Conservation (phyloP, 495 filamentous ascomycete species). For the Penicillium ucsense region DNA sequence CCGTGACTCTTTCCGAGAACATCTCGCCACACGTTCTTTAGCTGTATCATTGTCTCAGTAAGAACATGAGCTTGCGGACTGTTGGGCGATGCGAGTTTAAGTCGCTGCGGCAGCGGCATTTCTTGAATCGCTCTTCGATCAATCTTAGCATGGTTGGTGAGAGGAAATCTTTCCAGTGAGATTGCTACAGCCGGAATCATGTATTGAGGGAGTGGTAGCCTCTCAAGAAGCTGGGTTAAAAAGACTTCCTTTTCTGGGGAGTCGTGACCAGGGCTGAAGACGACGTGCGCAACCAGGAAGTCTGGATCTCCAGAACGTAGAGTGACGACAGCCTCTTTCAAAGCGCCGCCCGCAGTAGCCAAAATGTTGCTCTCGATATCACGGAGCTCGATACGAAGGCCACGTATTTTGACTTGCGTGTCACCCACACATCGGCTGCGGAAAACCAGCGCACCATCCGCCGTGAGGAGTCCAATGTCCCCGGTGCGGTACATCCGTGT, state of each 20-base stretch:
- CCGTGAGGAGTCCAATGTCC: slow-evolving; percentile 22
- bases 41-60: slow-evolving; percentile 11
- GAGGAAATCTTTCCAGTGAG: slow-evolving; percentile 25
- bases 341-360: slow-evolving; percentile 7
- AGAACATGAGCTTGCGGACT: slow-evolving; percentile 5
- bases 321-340: slow-evolving; percentile 27
- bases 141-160: slow-evolving; percentile 26
- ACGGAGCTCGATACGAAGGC: slow-evolving; percentile 40
- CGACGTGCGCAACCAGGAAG: slow-evolving; percentile 29
- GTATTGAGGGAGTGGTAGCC: slow-evolving; percentile 30
- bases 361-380: slow-evolving; percentile 36
- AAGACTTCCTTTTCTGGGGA: slow-evolving; percentile 7
- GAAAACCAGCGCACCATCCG: slow-evolving; percentile 30
- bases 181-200: slow-evolving; percentile 30
- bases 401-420: slow-evolving; percentile 42
- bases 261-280: slow-evolving; percentile 4
- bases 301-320: slow-evolving; percentile 6
- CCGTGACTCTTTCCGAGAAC: slow-evolving; percentile 10
- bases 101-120: slow-evolving; percentile 12
- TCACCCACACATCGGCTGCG: slow-evolving; percentile 32
- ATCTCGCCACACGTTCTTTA: slow-evolving; percentile 19
- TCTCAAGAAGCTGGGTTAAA: slow-evolving; percentile 15
- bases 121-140: slow-evolving; percentile 22
- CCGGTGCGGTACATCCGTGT: slow-evolving; percentile 30
- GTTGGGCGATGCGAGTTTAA: neutral